Evolutionary conservation across 2,329 filamentous ascomycete species (phyloP).

Genomic region (Apiospora malaysiana): DNA sequence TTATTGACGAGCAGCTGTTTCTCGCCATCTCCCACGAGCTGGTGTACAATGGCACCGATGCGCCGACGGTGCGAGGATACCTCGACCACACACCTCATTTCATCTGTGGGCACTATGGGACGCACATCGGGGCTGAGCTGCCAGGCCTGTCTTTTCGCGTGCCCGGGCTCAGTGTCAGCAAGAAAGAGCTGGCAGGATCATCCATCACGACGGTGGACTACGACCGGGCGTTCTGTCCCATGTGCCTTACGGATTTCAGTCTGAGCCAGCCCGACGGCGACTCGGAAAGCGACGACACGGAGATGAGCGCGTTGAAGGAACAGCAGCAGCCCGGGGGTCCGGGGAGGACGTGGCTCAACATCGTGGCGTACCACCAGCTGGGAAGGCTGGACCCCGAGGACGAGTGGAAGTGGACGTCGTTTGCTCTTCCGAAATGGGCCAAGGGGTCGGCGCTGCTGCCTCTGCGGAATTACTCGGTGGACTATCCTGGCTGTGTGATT

Average conservation of each 20-base stretch:
- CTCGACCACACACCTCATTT: conserved; percentile 2
- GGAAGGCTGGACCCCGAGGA: neutral
- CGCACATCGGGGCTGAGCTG: conserved; percentile 6
- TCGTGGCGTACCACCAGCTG: conserved; percentile 10
- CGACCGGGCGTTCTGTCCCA: conserved; percentile 12
- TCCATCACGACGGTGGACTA: conserved; percentile 14
- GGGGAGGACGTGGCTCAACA: neutral
- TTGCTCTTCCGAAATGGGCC: conserved; percentile 6
- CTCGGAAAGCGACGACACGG: conserved; percentile 1
- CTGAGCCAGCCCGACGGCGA: neutral
- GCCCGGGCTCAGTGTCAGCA: neutral
- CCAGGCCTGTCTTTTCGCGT: neutral
- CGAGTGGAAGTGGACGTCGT: conserved; percentile 6
- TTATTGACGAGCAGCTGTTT: conserved; percentile 2
- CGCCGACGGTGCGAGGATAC: neutral
- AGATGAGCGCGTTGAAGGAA: neutral
- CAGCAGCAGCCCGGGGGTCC: neutral
- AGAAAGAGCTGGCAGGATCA: neutral
- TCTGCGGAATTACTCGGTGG: neutral
- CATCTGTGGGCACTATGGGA: conserved; percentile 12
- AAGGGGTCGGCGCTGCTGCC: neutral
- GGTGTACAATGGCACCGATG: neutral
- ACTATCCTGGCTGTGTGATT: conserved; percentile 5
- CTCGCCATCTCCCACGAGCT: conserved; percentile 13
- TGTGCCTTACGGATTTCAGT: conserved; percentile 12